A percentile compares a stretch with the other conserved stretches of the same genome.
Conservation (phyloP, 192 early-diverging fungal genomes). For the Mortierella claussenii region DNA sequence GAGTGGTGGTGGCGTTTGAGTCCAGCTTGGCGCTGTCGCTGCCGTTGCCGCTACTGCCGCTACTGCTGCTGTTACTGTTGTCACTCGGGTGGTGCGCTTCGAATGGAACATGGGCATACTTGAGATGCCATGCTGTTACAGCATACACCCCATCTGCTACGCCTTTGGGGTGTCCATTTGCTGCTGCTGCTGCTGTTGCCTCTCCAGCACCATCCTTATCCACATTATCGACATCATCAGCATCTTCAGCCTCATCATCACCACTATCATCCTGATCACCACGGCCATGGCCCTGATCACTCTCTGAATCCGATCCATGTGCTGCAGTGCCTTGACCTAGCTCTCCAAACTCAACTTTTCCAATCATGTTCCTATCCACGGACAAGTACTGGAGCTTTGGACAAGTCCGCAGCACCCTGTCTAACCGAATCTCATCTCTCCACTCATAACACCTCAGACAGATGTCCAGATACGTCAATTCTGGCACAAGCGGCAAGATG, state of each 20-base stretch:
- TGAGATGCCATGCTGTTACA: conserved; percentile 16
- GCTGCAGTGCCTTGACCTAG: neutral
- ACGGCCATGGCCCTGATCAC: neutral
- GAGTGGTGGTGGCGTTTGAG: neutral
- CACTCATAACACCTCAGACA: conserved; percentile 14
- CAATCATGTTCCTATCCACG: conserved; percentile 34
- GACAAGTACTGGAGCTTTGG: conserved; percentile 34
- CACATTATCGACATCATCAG: neutral
- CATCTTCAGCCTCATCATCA: neutral
- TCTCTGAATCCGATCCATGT: neutral
- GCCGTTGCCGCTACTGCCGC: neutral
- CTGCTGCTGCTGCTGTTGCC: neutral
- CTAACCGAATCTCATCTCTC: conserved; percentile 30
- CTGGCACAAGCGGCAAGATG: conserved; percentile 28
- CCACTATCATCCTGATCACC: neutral
- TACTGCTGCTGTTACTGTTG: no score
- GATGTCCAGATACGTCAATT: conserved; percentile 22
- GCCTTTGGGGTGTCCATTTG: neutral
- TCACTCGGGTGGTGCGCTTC: no score
- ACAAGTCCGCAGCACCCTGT: conserved; percentile 23
- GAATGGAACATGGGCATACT: neutral
- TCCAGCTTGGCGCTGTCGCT: neutral
- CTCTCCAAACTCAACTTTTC: conserved; percentile 7
- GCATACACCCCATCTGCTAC: neutral
- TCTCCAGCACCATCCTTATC: neutral